Base-by-base conservation (phyloP, 441 rosid genomes). In the Isatis lusitanica region DNA sequence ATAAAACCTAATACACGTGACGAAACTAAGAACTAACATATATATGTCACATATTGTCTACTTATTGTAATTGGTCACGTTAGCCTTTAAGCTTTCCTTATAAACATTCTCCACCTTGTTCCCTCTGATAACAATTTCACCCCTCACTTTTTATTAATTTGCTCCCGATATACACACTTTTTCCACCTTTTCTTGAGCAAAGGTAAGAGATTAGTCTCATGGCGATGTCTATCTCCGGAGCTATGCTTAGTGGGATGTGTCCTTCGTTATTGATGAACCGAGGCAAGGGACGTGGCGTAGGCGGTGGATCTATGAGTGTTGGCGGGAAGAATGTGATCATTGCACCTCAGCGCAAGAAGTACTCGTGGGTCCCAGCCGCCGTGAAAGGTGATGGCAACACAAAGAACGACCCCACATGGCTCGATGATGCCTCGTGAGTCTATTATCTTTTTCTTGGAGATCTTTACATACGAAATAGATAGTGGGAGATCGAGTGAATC, bases 391-490 rank as follows among this genome's bases (percentile, higher is more conserved):
- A 58, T 58, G 42, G 43, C 0, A 68, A 44, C 13, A 61, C 74
- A n/a, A 68, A 62, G 63, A 35, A 24, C 51, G 78, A 75, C 26
- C 78, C 78, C 35, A 68, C 61, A 53, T 75, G 79, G 74, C 79
- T 75, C 31, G 79, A 68, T 36, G 74, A 75, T 44, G 79, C 70
- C 12, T 75, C 79, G 70, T 75, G 69, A 75, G 79, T 75, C 28
- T 35, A 26, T 56, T 30, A 55, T 55, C 30, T 11, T 40, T 60
- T 2, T 15, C 28, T 67, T 7, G 31, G 15, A 73, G 9, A 35
- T 48, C 33, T 50, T 36, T 4, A 63, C 18, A 55, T 8, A 17
- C 31, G 2, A 38, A 1, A 26, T 35, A 21, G 1, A 7, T 21
- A 21, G n/a, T 9, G 24, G 39, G 36, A 57, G n/a, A 46, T 69